Evolutionary conservation across 2,329 filamentous ascomycete species (phyloP).

Genomic region (Endocalyx cinctus): DNA sequence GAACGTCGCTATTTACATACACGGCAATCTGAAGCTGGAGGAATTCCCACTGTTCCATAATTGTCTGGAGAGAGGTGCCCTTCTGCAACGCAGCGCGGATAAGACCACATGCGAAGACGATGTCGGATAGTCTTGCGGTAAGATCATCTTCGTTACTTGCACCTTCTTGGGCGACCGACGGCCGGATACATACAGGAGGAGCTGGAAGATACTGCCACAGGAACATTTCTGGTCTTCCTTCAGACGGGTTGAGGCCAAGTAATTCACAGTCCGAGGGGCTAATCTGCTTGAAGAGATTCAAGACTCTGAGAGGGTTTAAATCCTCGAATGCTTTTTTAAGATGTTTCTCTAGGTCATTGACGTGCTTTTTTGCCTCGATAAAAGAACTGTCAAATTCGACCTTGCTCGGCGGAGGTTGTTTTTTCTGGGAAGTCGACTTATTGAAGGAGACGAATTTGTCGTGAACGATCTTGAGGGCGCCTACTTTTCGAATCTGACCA

Average conservation of each 20-base stretch:
- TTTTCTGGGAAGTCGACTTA: constrained; percentile 80
- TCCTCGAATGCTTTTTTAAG: constrained; percentile 91
- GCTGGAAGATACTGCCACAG: constrained; percentile 96
- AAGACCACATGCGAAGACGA: constrained; percentile 85
- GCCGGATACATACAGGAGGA: constrained; percentile 88
- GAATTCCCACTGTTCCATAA: constrained; percentile 99
- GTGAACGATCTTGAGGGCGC: constrained; percentile 89
- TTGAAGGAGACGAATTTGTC: constrained; percentile 89
- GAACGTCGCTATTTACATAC: constrained; percentile 96
- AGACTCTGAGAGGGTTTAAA: constrained; percentile 78
- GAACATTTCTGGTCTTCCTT: constrained; percentile 92
- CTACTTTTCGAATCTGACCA: constrained; percentile 86
- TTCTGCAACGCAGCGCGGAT: constrained; percentile 78
- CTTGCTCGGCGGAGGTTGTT: constrained; percentile 77
- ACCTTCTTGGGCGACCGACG: constrained; percentile 87
- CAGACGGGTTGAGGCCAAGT: constrained; percentile 78
- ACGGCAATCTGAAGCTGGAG: constrained; percentile 92
- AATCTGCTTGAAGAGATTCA: constrained; percentile 90
- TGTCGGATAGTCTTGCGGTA: constrained; percentile 94
- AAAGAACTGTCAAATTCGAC: constrained; percentile 83
- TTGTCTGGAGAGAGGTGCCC: constrained; percentile 78
- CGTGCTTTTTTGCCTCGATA: constrained; percentile 68
- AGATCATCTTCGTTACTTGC: constrained; percentile 95
- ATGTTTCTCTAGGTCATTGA: constrained; percentile 84
- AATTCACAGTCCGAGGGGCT: constrained; percentile 83